Conservation (phyloP, 768 basidiomycete genomes). For the Tremella mesenterica region DNA sequence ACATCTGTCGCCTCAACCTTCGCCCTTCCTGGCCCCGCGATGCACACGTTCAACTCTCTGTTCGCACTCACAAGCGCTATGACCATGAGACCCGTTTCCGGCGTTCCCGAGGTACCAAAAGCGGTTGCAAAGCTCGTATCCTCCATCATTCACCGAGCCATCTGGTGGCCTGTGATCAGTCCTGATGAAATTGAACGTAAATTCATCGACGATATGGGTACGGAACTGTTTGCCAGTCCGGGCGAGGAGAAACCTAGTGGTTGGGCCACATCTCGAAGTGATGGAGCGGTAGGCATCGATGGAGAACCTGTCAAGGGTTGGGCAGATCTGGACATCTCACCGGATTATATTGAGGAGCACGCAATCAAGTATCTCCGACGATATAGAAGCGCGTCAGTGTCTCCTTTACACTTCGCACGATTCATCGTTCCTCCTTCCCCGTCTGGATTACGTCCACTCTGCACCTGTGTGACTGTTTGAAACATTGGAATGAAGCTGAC, state of each 20-base stretch:
- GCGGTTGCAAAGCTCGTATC: slow-evolving; percentile 58
- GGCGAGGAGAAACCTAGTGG: slow-evolving; percentile 20
- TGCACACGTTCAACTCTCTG: slow-evolving; percentile 62
- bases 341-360: slow-evolving; percentile 74
- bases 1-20: slow-evolving; percentile 52
- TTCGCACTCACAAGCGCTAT: slow-evolving; percentile 60
- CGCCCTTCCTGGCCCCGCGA: slow-evolving; percentile 79
- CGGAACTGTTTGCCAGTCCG: slow-evolving; percentile 40
- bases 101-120: slow-evolving; percentile 69
- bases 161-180: slow-evolving; percentile 85
- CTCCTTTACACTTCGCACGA: too few relatives aligned
- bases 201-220: slow-evolving; percentile 64
- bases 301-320: slow-evolving; percentile 58
- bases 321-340: slow-evolving; percentile 69
- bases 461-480: too few relatives aligned
- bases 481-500: neutral
- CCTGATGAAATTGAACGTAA: slow-evolving; percentile 86
- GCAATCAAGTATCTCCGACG: slow-evolving; percentile 84
- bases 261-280: slow-evolving; percentile 18
- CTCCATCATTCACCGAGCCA: slow-evolving; percentile 54
- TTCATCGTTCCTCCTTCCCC: neutral
- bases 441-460: too few relatives aligned
- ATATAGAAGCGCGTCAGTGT: slow-evolving; percentile 76
- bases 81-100: slow-evolving; percentile 65
- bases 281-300: slow-evolving; percentile 43